A percentile compares a stretch with the other conserved stretches of the same genome.
phyloP scores from a whole-genome alignment of 1,139 yeast genomes.

The Geotrichum aggregatum region DNA sequence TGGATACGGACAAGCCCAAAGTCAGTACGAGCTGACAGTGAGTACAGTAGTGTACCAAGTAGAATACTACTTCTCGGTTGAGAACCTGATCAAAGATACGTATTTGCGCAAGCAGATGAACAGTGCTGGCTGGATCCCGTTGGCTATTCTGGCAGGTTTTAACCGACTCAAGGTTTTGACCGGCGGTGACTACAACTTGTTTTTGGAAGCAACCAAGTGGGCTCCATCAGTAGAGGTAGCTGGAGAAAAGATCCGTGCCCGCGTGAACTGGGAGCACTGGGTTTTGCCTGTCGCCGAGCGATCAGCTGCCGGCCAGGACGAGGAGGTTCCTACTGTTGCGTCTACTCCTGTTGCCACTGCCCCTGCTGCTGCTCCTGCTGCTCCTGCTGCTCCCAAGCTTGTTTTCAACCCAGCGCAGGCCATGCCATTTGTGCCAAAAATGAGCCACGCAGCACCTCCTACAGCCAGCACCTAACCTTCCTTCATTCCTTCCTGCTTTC shows the following conservation, averaged over 20 bases:
- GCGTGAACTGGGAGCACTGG: slow-evolving; percentile 47
- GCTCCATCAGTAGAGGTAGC: slow-evolving; percentile 47
- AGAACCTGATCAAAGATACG: slow-evolving; percentile 78
- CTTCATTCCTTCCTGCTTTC: background rate
- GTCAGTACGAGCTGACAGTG: slow-evolving; percentile 15
- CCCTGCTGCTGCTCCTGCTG: background rate
- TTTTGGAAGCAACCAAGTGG: slow-evolving; percentile 46
- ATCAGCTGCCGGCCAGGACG: slow-evolving; percentile 41
- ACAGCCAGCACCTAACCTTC: slow-evolving; percentile 1
- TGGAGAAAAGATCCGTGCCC: slow-evolving; percentile 47
- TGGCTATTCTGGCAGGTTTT: slow-evolving; percentile 61
- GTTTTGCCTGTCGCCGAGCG: slow-evolving; percentile 49
- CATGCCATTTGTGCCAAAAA: slow-evolving; percentile 39
- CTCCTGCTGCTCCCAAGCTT: slow-evolving; percentile 23
- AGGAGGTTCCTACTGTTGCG: slow-evolving; percentile 24
- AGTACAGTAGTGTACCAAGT: slow-evolving; percentile 49
- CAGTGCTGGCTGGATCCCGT: slow-evolving; percentile 65
- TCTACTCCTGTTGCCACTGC: background rate
- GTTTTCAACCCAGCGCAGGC: slow-evolving; percentile 40
- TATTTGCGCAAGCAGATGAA: slow-evolving; percentile 78
- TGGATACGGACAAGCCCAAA: slow-evolving; percentile 7
- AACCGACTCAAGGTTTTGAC: slow-evolving; percentile 65
- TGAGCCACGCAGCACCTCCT: background rate
- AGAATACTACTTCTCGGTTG: slow-evolving; percentile 84
- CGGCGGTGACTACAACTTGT: slow-evolving; percentile 47